Base-by-base conservation (phyloP, 1,284 basidiomycete genomes). In the Heterobasidion occidentale region DNA sequence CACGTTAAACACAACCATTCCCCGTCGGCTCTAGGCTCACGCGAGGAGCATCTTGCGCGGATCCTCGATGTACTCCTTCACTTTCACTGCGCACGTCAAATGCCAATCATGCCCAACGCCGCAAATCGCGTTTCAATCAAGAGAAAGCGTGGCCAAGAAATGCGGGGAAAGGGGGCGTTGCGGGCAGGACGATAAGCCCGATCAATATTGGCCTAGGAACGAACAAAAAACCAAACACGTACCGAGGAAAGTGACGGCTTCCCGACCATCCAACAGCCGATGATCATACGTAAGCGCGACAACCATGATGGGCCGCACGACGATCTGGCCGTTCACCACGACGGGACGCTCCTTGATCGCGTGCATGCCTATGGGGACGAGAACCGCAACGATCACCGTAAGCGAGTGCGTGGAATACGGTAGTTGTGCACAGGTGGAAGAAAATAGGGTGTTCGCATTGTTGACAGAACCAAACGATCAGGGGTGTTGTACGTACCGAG, bases 191-290 rank as follows among this genome's bases (percentile, higher is more conserved):
- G 46, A 38, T 35, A 56, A 46, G 54, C 38, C 46, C 55, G 52
- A 20, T 33, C 54, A 52, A 57, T 38, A 59, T 53, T 62, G 51
- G 52, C 46, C 47, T 50, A 34, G 27, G 35, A 36, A 17, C 51
- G 50, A 65, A 53, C 54, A 53, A 49, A 50, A 17, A 56, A 55
- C 51, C 52, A 36, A 7, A 2, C 49, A 76, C 88, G 68, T 67
- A 92, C 93, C 93, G 62, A 99, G 87, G 93, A 99, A 98, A 45
- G 94, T 97, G 57, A 95, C 92, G 45, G 92, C 96, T 75, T 99
- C 96, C 65, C 96, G 81, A 50, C 96, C 96, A 68, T 99, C 96
- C 62, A 99, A 81, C 67, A 99, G 75, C 63, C 96, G 83, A 76
- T 99, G 96, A 75, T 99, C 95, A 72, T 98, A 98, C 3, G 94